These are phyloP conservation scores for Termitomyces sp. DNA, from an alignment of 768 basidiomycete species.

Conservation along the genomic window DNA sequence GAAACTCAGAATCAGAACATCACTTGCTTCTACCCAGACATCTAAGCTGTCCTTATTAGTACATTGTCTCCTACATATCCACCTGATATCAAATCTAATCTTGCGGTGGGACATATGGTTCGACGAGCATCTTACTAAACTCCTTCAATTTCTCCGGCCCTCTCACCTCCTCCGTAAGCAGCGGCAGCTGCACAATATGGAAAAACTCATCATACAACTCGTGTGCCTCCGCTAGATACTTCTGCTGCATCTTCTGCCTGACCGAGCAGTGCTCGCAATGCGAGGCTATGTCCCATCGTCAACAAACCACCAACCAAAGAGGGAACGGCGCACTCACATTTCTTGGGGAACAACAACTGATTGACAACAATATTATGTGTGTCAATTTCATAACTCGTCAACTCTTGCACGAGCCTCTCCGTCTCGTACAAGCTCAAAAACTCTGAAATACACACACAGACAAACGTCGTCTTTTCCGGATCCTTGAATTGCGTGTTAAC, in stretches of 20 bases:
- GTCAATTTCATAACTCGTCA: conserved; percentile 93
- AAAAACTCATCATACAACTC: conserved; percentile 98
- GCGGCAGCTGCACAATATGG: conserved; percentile 90
- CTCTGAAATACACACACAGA: conserved; percentile 98
- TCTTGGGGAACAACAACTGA: conserved; percentile 91
- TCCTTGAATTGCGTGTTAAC: conserved; percentile 99
- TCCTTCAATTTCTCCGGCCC: conserved; percentile 91
- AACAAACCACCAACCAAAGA: background rate
- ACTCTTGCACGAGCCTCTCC: conserved; percentile 94
- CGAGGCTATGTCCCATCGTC: conserved; percentile 49
- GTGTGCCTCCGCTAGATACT: conserved; percentile 93
- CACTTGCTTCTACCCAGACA: background rate
- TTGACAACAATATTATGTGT: conserved; percentile 99
- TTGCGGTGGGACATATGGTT: conserved; percentile 66
- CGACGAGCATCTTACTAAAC: conserved; percentile 89
- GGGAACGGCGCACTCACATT: conserved; percentile 46
- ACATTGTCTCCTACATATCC: background rate
- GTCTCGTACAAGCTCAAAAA: conserved; percentile 98
- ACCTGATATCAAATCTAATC: conserved; percentile 23
- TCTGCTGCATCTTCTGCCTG: conserved; percentile 96
- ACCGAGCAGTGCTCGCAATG: conserved; percentile 96
- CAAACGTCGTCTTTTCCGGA: conserved; percentile 99
- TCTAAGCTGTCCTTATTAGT: background rate
- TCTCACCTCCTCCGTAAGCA: conserved; percentile 95
- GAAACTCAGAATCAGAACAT: too few species aligned